Evolutionary conservation across 371 early-diverging fungal species (phyloP).

Genomic region (Haplosporangium sp.): DNA sequence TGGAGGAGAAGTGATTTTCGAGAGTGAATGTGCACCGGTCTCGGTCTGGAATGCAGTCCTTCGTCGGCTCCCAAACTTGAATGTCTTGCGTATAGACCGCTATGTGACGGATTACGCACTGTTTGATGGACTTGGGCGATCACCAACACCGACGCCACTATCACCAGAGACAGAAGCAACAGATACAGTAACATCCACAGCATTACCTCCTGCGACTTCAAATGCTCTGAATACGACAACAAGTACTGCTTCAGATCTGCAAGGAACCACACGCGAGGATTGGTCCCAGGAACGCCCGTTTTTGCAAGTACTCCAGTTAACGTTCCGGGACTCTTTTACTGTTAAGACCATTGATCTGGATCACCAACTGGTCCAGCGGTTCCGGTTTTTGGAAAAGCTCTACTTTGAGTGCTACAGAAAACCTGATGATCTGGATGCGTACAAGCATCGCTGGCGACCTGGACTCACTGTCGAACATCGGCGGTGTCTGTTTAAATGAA

Average conservation of each 20-base stretch:
- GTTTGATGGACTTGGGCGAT: constrained; percentile 35
- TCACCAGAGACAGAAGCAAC: neutral
- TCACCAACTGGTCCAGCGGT: constrained; percentile 37
- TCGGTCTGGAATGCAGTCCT: constrained; percentile 32
- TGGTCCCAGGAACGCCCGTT: constrained; percentile 31
- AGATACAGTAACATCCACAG: neutral
- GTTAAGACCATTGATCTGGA: constrained; percentile 30
- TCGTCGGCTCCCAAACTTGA: constrained; percentile 16
- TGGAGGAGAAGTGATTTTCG: constrained; percentile 3
- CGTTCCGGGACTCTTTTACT: constrained; percentile 19
- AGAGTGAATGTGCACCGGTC: constrained; percentile 8
- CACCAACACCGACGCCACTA: neutral
- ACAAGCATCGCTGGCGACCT: constrained; percentile 9
- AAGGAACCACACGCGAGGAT: constrained; percentile 1
- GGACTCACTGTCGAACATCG: constrained; percentile 23
- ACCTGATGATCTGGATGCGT: constrained; percentile 14
- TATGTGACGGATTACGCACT: constrained; percentile 23
- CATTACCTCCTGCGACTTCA: neutral
- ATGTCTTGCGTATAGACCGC: constrained; percentile 29
- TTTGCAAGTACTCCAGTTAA: constrained; percentile 26
- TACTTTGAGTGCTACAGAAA: constrained; percentile 16
- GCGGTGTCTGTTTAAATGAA: constrained; percentile 10
- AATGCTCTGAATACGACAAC: neutral
- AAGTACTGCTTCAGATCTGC: neutral
- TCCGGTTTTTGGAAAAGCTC: constrained; percentile 32